Evolutionary conservation across 1,284 basidiomycete genomes (phyloP), one percentile per base, ranked within the genome.

Genomic region (Ganoderma lucidum): DNA sequence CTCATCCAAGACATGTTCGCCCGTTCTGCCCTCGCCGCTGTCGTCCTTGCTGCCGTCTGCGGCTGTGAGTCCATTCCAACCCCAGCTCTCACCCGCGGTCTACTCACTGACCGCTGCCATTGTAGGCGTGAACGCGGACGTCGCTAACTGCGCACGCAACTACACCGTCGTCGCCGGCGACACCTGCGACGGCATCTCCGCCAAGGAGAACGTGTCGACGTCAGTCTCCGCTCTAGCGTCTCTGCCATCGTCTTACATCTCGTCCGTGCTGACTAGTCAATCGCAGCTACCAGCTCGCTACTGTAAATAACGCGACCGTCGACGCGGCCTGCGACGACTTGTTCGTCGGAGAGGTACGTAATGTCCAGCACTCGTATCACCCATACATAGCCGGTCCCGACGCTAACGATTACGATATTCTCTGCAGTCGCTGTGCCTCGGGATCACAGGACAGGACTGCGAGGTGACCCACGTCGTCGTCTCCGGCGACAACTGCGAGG

Each of bases 121-220:
- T 17, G 14, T 6, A 37, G 39, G 51, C 66, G 71, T 58, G 9
- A n/a, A 41, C 59, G 71, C 71, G 17, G 68, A 70, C 53, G 66
- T 92, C 77, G 84, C 72, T 14, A 67, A 74, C 73, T 93, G 92
- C 78, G 79, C 82, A 9, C 89, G 91, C 70, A 77, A 75, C 28
- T 92, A 92, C 81, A 88, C 83, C 61, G 84, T 92, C 39, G 73
- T 84, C 68, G 69, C 72, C 0, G 88, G 87, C 53, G 91, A 93
- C 75, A 86, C 83, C 62, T 93, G 92, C 76, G 90, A 93, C 80
- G 74, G 75, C 66, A 93, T 93, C 75, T 91, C 89, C 65, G 85
- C 86, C 32, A 83, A 85, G 23, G 78, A 89, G 42, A 84, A 86
- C 63, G 89, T 85, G 63, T 92, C 92, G 28, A 91, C 91, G 87